Evolutionary conservation across 768 basidiomycete species (phyloP).

Genomic region (Hygrocybe coccinea): DNA sequence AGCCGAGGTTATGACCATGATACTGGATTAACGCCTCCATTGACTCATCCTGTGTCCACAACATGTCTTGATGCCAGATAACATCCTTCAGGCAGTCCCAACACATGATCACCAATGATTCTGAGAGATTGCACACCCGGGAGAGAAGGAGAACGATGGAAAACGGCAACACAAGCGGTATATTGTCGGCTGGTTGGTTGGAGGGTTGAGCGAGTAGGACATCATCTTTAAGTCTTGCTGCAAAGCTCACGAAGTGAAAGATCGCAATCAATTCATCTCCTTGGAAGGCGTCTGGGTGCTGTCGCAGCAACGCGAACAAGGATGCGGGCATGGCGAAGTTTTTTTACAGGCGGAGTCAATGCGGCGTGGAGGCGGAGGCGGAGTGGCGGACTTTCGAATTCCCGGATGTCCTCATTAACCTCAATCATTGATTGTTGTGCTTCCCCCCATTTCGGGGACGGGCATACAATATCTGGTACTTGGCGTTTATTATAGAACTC

Average conservation of each 20-base stretch:
- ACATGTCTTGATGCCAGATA: slow-evolving; percentile 1
- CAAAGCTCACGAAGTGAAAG: background rate
- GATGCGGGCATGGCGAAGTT: background rate
- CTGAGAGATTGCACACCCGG: background rate
- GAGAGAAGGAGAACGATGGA: background rate
- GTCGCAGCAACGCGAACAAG: background rate
- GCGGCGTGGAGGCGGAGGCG: background rate
- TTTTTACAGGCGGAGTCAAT: background rate
- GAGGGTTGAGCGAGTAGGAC: background rate
- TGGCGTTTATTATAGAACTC: too few relatives aligned
- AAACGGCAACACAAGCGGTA: background rate
- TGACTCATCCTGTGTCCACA: background rate
- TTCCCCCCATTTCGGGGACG: too few relatives aligned
- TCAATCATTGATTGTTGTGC: too few relatives aligned
- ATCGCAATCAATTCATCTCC: background rate
- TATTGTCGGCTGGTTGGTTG: background rate
- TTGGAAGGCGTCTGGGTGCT: background rate
- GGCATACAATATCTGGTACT: too few relatives aligned
- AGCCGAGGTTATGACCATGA: background rate
- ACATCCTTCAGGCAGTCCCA: background rate
- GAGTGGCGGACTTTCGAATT: background rate
- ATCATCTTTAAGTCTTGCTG: background rate
- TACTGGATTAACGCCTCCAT: background rate
- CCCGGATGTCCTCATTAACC: too few relatives aligned
- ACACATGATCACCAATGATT: background rate